These are phyloP conservation scores for Hibiscus mutabilis DNA, from an alignment of 345 rosid species.

Conservation along the genomic window DNA sequence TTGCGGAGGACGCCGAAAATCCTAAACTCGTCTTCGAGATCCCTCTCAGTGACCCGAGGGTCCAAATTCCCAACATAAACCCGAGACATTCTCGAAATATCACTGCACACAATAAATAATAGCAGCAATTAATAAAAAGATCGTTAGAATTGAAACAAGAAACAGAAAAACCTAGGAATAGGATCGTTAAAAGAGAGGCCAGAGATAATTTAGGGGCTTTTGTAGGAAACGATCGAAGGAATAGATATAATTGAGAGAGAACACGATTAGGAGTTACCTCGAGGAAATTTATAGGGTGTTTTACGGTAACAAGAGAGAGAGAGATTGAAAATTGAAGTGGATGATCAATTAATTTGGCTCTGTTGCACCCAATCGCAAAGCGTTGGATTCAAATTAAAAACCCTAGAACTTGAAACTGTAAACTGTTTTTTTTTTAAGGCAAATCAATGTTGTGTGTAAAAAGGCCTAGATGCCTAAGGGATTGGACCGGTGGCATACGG, in stretches of 20 bases:
- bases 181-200: not conserved
- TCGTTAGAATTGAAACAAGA: not conserved
- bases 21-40: slow-evolving; percentile 72
- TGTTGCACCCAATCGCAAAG: not conserved
- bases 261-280: not conserved
- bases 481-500: too few relatives aligned
- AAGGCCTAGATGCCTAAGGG: not conserved
- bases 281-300: not conserved
- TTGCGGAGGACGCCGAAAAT: slow-evolving; percentile 63
- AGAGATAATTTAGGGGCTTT: not conserved
- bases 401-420: not conserved
- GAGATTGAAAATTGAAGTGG: not conserved
- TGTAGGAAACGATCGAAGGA: not conserved
- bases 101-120: not conserved
- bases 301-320: not conserved
- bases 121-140: not conserved
- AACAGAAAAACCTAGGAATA: not conserved
- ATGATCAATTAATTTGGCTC: not conserved
- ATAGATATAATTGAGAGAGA: not conserved
- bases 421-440: not conserved
- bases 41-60: slow-evolving; percentile 61
- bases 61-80: slow-evolving; percentile 75
- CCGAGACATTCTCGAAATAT: slow-evolving; percentile 42
- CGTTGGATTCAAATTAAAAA: not conserved
- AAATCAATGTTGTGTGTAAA: not conserved